Base-by-base conservation (phyloP, 2,329 filamentous ascomycete genomes). In the Arthrobotrys sphaeroides region DNA sequence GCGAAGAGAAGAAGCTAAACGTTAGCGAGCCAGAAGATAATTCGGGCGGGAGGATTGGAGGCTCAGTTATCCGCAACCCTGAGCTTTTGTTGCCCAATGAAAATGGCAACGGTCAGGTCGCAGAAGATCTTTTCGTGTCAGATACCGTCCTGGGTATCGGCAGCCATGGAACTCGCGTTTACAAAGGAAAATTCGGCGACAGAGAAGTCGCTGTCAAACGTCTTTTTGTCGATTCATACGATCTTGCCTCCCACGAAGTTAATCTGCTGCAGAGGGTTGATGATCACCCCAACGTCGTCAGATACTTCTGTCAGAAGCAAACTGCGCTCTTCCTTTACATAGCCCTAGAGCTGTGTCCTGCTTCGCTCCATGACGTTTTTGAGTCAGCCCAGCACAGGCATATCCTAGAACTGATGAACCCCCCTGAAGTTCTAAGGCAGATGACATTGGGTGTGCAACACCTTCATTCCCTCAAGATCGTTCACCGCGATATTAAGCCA, bases 121-220 rank as follows among this genome's bases (percentile, higher is more conserved):
- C 85, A 85, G 64, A 74, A 18, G 70, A 74, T 33, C 70, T 74
- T 31, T 74, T 74, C n/a, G 70, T 74, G 3, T 68, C 70, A 31
- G 78, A 65, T 24, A 53, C 67, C 24, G 69, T 89, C 16, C 84
- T 90, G 40, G 89, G 89, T 1, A 87, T 92, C 73, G 95, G 95
- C 65, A 98, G 94, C 82, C 96, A 97, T 81, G 95, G 95, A n/a
- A 99, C 95, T 0, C 89, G 96, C 62, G 95, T 99, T 0, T 98
- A 95, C 82, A 90, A 92, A 55, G 95, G 95, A n/a, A 92, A 90
- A 64, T 98, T 96, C 81, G 95, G 96, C 82, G 93, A 93, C 22
- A 90, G 94, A 59, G 91, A 94, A 47, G 94, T 99, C 24, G 95
- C 95, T 0, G 93, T 99, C 53, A 99, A 99, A 85, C 89, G 95